Evolutionary conservation across 768 basidiomycete genomes (phyloP), one percentile per base, ranked within the genome.

Genomic region (Hortiboletus campestris): DNA sequence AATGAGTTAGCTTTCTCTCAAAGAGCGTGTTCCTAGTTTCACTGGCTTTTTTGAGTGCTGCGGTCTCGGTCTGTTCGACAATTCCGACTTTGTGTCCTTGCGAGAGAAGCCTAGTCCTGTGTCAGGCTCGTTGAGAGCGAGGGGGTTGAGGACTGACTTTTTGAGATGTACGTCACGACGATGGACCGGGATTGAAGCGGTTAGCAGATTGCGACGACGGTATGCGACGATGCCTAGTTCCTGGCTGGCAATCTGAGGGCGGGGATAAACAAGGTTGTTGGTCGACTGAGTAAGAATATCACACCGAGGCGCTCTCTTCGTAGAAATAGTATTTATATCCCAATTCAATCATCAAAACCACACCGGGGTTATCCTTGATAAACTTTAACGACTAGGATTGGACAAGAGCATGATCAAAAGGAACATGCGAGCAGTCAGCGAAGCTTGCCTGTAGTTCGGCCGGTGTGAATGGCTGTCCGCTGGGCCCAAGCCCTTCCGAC

Each of bases 281-380:
- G 28, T 29, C 8, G 32, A 20, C 39, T 25, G 20, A 39, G n/a
- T 25, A 43, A 22, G 40, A 46, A 38, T 29, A 34, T 56, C 68
- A 38, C 48, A 85, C 90, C 76, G 84, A 83, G 1, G 93, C 93
- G 64, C 94, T 93, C 20, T 93, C 86, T 46, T 84, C 87, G 63
- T 85, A 94, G 69, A 95, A 94, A 50, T 77, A 81, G 67, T 84
- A 88, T 68, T 88, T 94, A 70, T 94, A 94, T 6, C 92, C 92
- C 29, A 88, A 84, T 68, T 93, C 87, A 22, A 94, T 75, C 80
- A 94, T 84, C 13, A 94, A 75, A 35, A 94, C 59, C 5, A 83
- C 83, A 12, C 80, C 88, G 1, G 80, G 78, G 68, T 91, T 77
- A 19, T 85, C 80, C 51, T 75, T 74, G 71, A 91, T 89, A 13